These are phyloP conservation scores for Lanmaoa pseudosensibilis DNA, from an alignment of 768 basidiomycete species.

Conservation along the genomic window DNA sequence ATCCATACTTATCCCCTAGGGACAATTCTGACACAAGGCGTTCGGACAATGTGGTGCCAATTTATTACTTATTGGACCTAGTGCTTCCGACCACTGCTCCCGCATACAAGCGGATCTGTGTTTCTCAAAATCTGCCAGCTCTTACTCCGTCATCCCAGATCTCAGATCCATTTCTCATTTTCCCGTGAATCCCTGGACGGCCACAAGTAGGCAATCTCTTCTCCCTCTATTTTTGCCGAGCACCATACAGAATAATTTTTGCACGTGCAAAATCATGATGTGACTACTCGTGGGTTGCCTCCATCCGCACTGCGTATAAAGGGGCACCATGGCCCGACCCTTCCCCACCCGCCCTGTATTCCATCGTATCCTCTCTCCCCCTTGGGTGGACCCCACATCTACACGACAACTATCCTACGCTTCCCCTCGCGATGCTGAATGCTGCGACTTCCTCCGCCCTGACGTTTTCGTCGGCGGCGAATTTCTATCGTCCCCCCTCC, in stretches of 20 bases:
- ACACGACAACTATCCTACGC: neutral
- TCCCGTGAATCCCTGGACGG: conserved; percentile 38
- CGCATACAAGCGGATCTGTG: conserved; percentile 31
- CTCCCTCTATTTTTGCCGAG: conserved; percentile 35
- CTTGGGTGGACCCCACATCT: neutral
- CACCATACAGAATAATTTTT: conserved; percentile 28
- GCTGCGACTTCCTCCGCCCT: conserved; percentile 32
- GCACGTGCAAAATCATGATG: conserved; percentile 22
- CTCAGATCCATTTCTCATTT: conserved; percentile 30
- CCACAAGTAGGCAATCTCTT: conserved; percentile 33
- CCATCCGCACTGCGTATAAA: conserved; percentile 31
- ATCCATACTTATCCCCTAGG: neutral
- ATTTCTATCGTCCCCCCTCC: conserved; percentile 35
- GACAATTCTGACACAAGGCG: conserved; percentile 3
- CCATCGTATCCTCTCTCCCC: conserved; percentile 4
- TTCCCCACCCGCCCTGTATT: conserved; percentile 17
- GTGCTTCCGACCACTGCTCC: conserved; percentile 24
- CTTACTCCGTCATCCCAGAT: conserved; percentile 32
- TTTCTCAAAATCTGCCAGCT: conserved; percentile 29
- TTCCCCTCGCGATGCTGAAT: conserved; percentile 28
- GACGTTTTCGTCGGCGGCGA: conserved; percentile 31
- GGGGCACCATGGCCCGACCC: conserved; percentile 15
- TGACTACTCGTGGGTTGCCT: conserved; percentile 26
- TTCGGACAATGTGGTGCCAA: conserved; percentile 15
- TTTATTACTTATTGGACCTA: conserved; percentile 12